Evolutionary conservation across 2,329 filamentous ascomycete genomes (phyloP), one percentile per base, ranked within the genome.

Genomic region (Phaeosphaeria sp.): DNA sequence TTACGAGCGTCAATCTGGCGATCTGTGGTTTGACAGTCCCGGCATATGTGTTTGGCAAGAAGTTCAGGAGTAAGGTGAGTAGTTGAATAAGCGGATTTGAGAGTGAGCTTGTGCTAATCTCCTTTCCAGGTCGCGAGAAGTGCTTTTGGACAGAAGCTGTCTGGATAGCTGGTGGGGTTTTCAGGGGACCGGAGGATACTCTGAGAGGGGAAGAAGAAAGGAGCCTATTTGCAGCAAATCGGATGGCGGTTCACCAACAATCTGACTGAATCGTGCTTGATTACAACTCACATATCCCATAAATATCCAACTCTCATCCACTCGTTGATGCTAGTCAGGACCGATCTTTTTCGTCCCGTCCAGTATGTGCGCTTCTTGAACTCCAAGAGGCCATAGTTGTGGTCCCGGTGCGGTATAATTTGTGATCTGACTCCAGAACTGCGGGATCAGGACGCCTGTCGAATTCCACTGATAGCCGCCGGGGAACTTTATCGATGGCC

Each of bases 1-100:
- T 97, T 53, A 86, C 18, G 87, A 85, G 50, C 86, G 95, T 51
- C 90, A 97, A 80, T 82, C 92, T 13, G 86, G 83, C 60, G 1
- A 82, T 96, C 47, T 96, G 92, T 74, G 74, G 89, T 44, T 73
- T 91, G 66, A 92, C 88, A 52, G 83, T 97, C 56, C 91, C 91
- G 3, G 86, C 89, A 79, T 89, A 77, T 51, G 51, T 74, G 2
- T 71, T 67, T 53, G 73, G 72, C 1, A 75, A 75, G 58, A 64
- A 63, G 48, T 72, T 78, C 49, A 68, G 77, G 39, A 68, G 73
- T 43, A 43, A 21, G n/a, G 40, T 21, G 20, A 43, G 40, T 43
- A 20, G 3, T 15, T 43, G 40, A 11, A 6, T 6, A 43, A 2
- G 5, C 15, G 40, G 40, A 18, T 3, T 13, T 6, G 40, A 43